Evolutionary conservation across 2,329 filamentous ascomycete genomes (phyloP), one percentile per base, ranked within the genome.

Genomic region (Dendrostoma leiphaemia): DNA sequence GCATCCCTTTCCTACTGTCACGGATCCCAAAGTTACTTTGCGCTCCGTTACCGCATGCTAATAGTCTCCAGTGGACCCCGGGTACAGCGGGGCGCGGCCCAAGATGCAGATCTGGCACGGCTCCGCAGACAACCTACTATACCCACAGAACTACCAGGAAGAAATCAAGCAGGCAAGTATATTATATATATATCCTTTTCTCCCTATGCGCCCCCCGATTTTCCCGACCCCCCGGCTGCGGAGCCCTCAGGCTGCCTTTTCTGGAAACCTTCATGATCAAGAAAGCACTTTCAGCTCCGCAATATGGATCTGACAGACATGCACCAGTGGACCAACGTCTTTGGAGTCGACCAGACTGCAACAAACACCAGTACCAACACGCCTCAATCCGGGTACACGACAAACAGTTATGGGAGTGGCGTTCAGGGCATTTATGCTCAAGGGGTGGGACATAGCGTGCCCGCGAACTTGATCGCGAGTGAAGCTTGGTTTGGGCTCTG

Each of bases 81-180:
- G 65, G 1, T 71, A 70, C 49, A 63, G 43, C 32, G 80, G 81
- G 0, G 59, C 74, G 1, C 69, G 80, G 2, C 81, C 82, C 0
- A 75, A 72, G 54, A 81, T 85, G 76, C 80, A 83, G 64, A 75
- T 84, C 59, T 84, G 79, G 70, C 81, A 85, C 60, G 81, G 81
- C 35, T 76, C 74, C 23, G 67, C 63, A 3, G 82, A 85, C 61
- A 64, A 67, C 3, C 78, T 74, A 0, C 66, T 84, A 5, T 69
- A 71, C 21, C 76, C 76, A 1, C 72, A 76, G 59, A 84, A 84
- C 64, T 82, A 82, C 62, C 65, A 80, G 29, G 82, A 85, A 68
- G 76, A 76, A 38, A 76, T 80, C 59, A 81, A 48, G 48, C 38
- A n/a, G n/a, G n/a, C n/a, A n/a, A n/a, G n/a, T n/a, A n/a, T n/a